These are phyloP conservation scores for Colletotrichum sp. DNA, from an alignment of 2,329 filamentous ascomycete genomes.

Conservation along the genomic window DNA sequence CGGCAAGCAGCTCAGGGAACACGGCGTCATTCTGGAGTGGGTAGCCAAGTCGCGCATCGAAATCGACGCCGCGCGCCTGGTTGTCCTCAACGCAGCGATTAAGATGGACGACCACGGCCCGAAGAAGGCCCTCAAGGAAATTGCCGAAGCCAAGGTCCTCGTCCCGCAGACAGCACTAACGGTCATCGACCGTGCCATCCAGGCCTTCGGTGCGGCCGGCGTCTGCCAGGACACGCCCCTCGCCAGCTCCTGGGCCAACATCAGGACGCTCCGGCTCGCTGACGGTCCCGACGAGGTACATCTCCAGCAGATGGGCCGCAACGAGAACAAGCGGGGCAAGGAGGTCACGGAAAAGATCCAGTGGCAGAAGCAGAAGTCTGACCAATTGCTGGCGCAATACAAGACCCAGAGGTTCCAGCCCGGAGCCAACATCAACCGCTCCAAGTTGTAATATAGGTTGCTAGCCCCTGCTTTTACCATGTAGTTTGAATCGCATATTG, in stretches of 20 bases:
- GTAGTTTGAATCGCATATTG: background rate
- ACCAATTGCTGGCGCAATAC: constrained; percentile 69
- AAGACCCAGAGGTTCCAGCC: constrained; percentile 50
- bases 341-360: constrained; percentile 66
- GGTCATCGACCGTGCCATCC: constrained; percentile 93
- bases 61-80: constrained; percentile 87
- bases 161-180: constrained; percentile 82
- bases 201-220: constrained; percentile 89
- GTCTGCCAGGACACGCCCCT: constrained; percentile 95
- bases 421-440: constrained; percentile 54
- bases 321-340: constrained; percentile 75
- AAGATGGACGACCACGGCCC: constrained; percentile 91
- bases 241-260: constrained; percentile 80
- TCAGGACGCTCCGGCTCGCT: constrained; percentile 82
- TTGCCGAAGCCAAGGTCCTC: constrained; percentile 93
- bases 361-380: constrained; percentile 68
- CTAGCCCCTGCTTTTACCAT: background rate
- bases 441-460: constrained; percentile 46
- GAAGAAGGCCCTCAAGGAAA: constrained; percentile 90
- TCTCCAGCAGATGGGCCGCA: constrained; percentile 78
- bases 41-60: constrained; percentile 91
- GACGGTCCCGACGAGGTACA: constrained; percentile 98
- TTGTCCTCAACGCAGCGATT: constrained; percentile 93
- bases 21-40: constrained; percentile 95
- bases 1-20: constrained; percentile 83